These are phyloP conservation scores for Oidiodendron maius DNA, from an alignment of 495 filamentous ascomycete species.

Conservation along the genomic window DNA sequence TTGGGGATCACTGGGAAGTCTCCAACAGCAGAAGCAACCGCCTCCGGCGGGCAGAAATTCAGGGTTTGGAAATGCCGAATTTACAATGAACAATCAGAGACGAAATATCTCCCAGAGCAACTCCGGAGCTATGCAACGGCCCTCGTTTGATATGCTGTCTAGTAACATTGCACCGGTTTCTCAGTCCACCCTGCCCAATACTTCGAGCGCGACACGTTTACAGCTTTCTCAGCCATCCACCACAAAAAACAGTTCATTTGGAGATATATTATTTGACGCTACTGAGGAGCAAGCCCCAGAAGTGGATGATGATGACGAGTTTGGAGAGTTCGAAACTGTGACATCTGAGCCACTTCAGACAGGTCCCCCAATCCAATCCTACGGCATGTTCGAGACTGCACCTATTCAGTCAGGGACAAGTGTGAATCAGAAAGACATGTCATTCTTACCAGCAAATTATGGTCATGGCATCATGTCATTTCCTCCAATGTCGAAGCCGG, in stretches of 20 bases:
- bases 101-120: not conserved
- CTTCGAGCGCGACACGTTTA: not conserved
- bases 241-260: constrained; percentile 11
- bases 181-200: not conserved
- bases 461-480: constrained; percentile 20
- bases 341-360: constrained; percentile 4
- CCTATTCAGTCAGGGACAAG: constrained; percentile 3
- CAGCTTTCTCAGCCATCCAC: constrained; percentile 3
- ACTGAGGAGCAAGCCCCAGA: constrained; percentile 30
- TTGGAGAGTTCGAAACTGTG: constrained; percentile 67
- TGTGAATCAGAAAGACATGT: constrained; percentile 8
- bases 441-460: constrained; percentile 9
- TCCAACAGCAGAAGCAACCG: not conserved
- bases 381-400: constrained; percentile 13
- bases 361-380: constrained; percentile 11
- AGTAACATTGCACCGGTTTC: constrained; percentile 4
- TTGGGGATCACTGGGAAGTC: constrained; percentile 20
- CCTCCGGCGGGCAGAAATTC: not conserved
- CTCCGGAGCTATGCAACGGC: constrained; percentile 7
- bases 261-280: constrained; percentile 42
- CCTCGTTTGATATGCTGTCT: constrained; percentile 18
- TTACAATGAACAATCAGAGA: not conserved
- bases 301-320: constrained; percentile 57
- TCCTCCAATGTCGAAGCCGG: constrained; percentile 42
- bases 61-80: constrained; percentile 4